Conservation (phyloP, 176 grass and related monocot genomes). For the Dactylis glomerata region DNA sequence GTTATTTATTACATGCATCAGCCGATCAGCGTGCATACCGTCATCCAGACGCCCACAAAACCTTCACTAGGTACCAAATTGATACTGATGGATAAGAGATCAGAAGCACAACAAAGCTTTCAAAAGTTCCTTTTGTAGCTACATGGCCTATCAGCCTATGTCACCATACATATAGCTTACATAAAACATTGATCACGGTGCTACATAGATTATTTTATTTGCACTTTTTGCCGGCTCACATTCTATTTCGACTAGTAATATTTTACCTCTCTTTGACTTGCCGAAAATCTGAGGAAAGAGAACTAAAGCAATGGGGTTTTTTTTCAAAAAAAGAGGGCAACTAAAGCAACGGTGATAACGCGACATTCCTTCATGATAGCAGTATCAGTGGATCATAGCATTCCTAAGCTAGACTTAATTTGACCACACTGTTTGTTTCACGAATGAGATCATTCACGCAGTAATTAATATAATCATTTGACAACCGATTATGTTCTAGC, state of each 20-base stretch:
- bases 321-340: no score
- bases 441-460: neutral
- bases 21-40: no score
- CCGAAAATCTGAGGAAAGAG: neutral
- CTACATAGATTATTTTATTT: neutral
- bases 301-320: slow-evolving; percentile 40
- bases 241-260: neutral
- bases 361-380: slow-evolving; percentile 14
- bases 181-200: neutral
- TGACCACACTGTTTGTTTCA: neutral
- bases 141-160: neutral
- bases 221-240: neutral
- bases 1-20: no score
- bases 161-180: neutral
- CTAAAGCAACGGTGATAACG: slow-evolving; percentile 28
- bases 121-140: neutral
- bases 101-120: neutral
- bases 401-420: neutral
- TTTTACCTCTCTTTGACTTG: slow-evolving; percentile 13
- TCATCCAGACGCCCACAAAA: neutral
- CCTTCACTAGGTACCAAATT: neutral
- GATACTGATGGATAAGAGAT: neutral
- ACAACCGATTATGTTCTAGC: neutral
- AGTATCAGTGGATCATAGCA: neutral
- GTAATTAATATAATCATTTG: neutral